A percentile compares a stretch with the other conserved stretches of the same genome.
Conservation (phyloP, 257 asterid genomes). For the Cinchona pubescens region DNA sequence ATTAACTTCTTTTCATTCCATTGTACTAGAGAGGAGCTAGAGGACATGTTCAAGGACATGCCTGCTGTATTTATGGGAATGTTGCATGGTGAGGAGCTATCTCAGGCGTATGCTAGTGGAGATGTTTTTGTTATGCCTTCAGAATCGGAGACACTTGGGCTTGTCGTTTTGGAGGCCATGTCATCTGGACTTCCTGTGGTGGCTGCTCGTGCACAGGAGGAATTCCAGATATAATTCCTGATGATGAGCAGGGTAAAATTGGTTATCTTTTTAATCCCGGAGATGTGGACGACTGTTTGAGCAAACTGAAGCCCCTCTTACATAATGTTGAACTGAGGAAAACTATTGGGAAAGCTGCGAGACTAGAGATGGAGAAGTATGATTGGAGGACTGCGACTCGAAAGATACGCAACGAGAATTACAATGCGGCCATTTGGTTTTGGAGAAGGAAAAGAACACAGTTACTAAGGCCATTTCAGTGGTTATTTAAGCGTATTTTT, state of each 20-base stretch:
- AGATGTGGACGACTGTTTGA: conserved; percentile 81
- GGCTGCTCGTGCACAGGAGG: conserved; percentile 99
- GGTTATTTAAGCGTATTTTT: conserved; percentile 51
- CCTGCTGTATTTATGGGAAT: conserved; percentile 90
- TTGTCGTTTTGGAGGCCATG: conserved; percentile 93
- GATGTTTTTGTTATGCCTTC: conserved; percentile 91
- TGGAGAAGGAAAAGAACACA: conserved; percentile 78
- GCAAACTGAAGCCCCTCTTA: conserved; percentile 69
- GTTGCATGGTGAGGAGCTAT: conserved; percentile 89
- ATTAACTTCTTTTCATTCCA: neutral
- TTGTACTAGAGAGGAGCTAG: conserved; percentile 68
- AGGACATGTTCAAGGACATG: conserved; percentile 64
- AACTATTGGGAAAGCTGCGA: conserved; percentile 71
- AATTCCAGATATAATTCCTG: conserved; percentile 85
- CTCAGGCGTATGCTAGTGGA: conserved; percentile 94
- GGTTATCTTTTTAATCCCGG: conserved; percentile 83
- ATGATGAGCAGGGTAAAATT: conserved; percentile 74
- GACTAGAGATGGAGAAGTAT: conserved; percentile 77
- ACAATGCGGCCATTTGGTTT: conserved; percentile 83
- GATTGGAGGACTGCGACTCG: conserved; percentile 95
- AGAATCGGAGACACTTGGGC: conserved; percentile 91
- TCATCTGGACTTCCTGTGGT: conserved; percentile 93
- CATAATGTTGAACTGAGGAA: conserved; percentile 55
- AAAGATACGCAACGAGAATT: conserved; percentile 75
- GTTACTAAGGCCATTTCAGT: conserved; percentile 57